phyloP scores from a whole-genome alignment of 2,329 filamentous ascomycete genomes.

The Verticillium alfalfae region DNA sequence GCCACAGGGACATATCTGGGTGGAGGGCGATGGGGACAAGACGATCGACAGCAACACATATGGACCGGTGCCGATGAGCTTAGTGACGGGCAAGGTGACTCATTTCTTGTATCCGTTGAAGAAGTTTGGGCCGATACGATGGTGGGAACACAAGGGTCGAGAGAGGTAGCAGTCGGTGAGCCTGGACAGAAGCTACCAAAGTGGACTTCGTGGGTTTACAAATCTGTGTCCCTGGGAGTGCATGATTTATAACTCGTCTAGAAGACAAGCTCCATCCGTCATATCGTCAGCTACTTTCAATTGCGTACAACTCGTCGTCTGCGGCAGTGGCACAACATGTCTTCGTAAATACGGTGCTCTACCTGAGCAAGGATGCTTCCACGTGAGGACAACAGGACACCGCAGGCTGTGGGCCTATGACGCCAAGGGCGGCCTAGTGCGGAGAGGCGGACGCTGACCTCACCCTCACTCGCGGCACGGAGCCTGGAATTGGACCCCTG shows the following conservation, averaged over 20 bases:
- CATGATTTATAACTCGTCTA: no score
- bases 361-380: no score
- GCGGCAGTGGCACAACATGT: no score
- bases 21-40: conserved; percentile 80
- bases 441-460: not conserved
- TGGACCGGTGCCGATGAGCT: conserved; percentile 70
- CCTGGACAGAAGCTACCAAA: no score
- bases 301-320: no score
- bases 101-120: conserved; percentile 65
- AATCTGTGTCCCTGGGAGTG: no score
- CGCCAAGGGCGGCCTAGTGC: not conserved
- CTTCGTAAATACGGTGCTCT: no score
- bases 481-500: conserved; percentile 1
- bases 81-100: conserved; percentile 71
- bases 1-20: conserved; percentile 84
- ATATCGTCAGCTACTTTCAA: no score
- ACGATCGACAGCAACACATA: conserved; percentile 85
- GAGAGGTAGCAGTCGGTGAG: conserved; percentile 15
- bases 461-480: not conserved
- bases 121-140: conserved; percentile 51
- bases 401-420: not conserved
- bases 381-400: not conserved
- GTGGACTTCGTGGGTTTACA: no score
- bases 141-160: conserved; percentile 44
- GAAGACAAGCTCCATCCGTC: no score